Base-by-base conservation (phyloP, 257 asterid species). In the Fraxinus excelsior region DNA sequence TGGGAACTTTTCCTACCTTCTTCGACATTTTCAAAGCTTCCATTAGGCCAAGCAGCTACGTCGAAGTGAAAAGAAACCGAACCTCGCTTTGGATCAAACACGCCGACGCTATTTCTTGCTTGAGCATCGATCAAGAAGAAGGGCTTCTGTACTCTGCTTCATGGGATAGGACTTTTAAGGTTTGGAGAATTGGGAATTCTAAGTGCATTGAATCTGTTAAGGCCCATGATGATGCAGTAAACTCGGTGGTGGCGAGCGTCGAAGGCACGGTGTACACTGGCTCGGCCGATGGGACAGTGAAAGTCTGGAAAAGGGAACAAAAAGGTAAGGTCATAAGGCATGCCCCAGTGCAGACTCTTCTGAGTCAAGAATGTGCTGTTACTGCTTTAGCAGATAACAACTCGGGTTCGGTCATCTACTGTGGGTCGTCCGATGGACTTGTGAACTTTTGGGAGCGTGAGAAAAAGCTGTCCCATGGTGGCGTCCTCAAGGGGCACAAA, bases 81-180 rank as follows among this genome's bases (percentile, higher is more conserved):
- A 75, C 82, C 1, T 83, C 86, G 4, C 68, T 87, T 2, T 84
- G 96, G 92, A 83, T 88, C 73, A 88, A 82, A 74, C 94, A 90
- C 81, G 72, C 75, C 23, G 96, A 90, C 51, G 94, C 91, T 16
- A 74, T 90, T 31, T 90, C 96, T 0, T 83, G 84, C 80, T 80
- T 90, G 44, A 87, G 90, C 84, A 74, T 90, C 80, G 68, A 78
- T 76, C 62, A 46, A 4, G 85, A 76, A 0, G 76, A 38, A 0
- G 88, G 88, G 4, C 80, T 90, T 0, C 80, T 90, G 7, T 90
- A 88, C 32, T 90, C 96, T 2, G 91, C 88, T 35, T 90, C 96
- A 0, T 90, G 96, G 96, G 94, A 90, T 73, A 68, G 86, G n/a
- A 90, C 96, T 0, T 84, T 90, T 73, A 90, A 90, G 80, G 94